Base-by-base conservation (phyloP, 148 eudicot genomes). In the Silene latifolia region DNA sequence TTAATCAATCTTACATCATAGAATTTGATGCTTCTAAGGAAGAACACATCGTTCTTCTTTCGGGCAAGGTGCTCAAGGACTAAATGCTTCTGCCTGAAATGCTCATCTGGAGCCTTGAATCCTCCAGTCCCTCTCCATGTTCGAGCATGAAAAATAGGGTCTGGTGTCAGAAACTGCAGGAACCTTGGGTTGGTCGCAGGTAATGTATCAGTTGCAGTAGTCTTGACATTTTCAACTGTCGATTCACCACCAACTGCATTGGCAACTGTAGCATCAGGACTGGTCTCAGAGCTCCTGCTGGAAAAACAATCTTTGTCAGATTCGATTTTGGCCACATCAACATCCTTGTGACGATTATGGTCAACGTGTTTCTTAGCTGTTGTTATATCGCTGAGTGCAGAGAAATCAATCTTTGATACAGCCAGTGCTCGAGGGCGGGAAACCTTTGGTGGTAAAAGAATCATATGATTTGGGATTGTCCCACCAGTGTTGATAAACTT, bases 51-150 rank as follows among this genome's bases (percentile, higher is more conserved):
- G 67, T 79, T 75, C 74, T 79, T 82, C 67, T 82, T 75, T 35
- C 64, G 65, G 14, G 85, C 77, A 62, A 82, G 80, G 60, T 81
- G 77, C 74, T 82, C 85, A 17, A 82, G 71, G 58, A 82, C 73
- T 64, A 75, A 72, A 79, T 82, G 82, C 47, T 51, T 79, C 44
- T 63, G 66, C 77, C 74, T 79, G 76, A 27, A 60, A 6, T 63
- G 69, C 27, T 76, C 66, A 42, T 79, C 77, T 19, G 14, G 76
- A 18, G 18, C 54, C 71, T 76, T 79, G 74, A 72, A 82, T 24
- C 85, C 85, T 60, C 85, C 85, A 72, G 63, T 75, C 64, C 74
- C 58, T 3, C 69, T 76, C 85, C 85, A 82, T 58, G 82, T 75
- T 75, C 85, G 79, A 72, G 39, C 85, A 61, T 72, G 77, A 61